These are phyloP conservation scores for Phytophthora megakarya DNA, from an alignment of 352 stramenopile genomes.

Conservation along the genomic window DNA sequence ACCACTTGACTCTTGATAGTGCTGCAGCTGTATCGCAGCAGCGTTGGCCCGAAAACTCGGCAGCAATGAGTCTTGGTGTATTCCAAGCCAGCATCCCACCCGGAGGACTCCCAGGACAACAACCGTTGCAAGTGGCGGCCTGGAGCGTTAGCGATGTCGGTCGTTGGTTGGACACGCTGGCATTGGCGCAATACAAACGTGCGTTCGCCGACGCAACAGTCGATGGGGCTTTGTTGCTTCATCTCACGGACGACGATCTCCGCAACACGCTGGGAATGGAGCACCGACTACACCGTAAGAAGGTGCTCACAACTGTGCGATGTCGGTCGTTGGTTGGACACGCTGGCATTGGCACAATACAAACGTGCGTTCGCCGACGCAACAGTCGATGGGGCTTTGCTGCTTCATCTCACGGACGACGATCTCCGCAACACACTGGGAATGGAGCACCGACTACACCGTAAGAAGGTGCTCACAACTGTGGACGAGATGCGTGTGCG, in stretches of 20 bases:
- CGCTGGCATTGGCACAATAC: slow-evolving; percentile 88
- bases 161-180: slow-evolving; percentile 91
- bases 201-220: slow-evolving; percentile 89
- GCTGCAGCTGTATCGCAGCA: slow-evolving; percentile 65
- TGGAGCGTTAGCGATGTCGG: slow-evolving; percentile 91
- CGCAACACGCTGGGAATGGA: slow-evolving; percentile 95
- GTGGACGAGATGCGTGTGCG: slow-evolving; percentile 71
- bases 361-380: slow-evolving; percentile 89
- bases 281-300: slow-evolving; percentile 95
- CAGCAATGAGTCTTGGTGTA: not conserved
- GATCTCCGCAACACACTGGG: slow-evolving; percentile 95
- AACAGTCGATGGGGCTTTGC: slow-evolving; percentile 87
- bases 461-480: slow-evolving; percentile 95
- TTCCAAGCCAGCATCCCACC: slow-evolving; percentile 58
- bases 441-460: slow-evolving; percentile 94
- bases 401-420: slow-evolving; percentile 90
- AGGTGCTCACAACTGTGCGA: slow-evolving; percentile 94
- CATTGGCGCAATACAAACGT: slow-evolving; percentile 88
- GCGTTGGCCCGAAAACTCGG: slow-evolving; percentile 60
- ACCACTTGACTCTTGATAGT: slow-evolving; percentile 91
- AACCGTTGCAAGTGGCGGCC: slow-evolving; percentile 64
- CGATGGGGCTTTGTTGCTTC: slow-evolving; percentile 89
- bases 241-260: slow-evolving; percentile 92
- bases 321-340: slow-evolving; percentile 91
- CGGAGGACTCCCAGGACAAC: slow-evolving; percentile 65